phyloP scores from a whole-genome alignment of 1,284 basidiomycete genomes.

The Waitea zeae region DNA sequence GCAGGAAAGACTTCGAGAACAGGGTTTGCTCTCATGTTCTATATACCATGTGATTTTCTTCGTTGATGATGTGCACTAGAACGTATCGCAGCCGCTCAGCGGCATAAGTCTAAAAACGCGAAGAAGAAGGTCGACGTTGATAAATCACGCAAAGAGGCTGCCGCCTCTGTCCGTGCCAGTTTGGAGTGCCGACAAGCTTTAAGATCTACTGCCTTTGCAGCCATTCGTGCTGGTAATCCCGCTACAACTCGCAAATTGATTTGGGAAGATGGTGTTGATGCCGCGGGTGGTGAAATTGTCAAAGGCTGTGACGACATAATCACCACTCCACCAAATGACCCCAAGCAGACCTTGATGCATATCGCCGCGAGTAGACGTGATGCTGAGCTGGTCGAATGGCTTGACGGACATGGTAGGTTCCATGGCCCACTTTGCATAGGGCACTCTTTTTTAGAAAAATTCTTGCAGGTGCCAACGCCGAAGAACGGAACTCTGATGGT shows the following conservation, averaged over 20 bases:
- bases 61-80: constrained; percentile 17
- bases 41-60: background rate
- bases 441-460: constrained; percentile 6
- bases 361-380: constrained; percentile 40
- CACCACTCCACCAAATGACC: constrained; percentile 26
- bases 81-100: constrained; percentile 33
- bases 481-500: constrained; percentile 40
- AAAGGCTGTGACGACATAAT: constrained; percentile 35
- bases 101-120: constrained; percentile 34
- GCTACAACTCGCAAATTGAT: constrained; percentile 40
- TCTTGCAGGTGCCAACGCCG: constrained; percentile 43
- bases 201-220: constrained; percentile 43
- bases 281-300: constrained; percentile 48
- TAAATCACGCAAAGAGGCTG: constrained; percentile 29
- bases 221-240: constrained; percentile 34
- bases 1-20: constrained; percentile 35
- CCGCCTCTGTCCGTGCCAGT: constrained; percentile 24
- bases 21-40: constrained; percentile 4
- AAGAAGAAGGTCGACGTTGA: constrained; percentile 37
- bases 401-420: constrained; percentile 45
- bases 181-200: constrained; percentile 30
- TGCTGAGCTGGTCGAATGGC: constrained; percentile 41
- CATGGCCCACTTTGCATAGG: too few relatives aligned
- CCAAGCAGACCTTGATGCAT: constrained; percentile 48
- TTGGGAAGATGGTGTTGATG: constrained; percentile 53